phyloP scores from a whole-genome alignment of 352 stramenopile genomes.

The Phytopythium oedochilum region DNA sequence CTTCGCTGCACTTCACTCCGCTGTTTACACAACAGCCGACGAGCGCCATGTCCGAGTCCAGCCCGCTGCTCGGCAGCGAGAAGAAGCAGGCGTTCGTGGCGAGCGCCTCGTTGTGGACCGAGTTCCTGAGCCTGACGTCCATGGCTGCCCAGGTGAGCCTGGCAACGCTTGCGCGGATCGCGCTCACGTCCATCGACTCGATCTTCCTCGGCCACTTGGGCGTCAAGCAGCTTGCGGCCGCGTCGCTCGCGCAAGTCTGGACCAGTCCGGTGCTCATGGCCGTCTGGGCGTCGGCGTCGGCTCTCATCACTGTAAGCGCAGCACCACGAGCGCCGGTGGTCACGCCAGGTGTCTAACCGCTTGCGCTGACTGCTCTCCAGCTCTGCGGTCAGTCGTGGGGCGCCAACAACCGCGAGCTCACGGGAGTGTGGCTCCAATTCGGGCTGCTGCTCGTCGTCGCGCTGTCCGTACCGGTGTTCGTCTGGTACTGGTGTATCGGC shows the following conservation, averaged over 20 bases:
- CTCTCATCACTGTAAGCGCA: slow-evolving; percentile 68
- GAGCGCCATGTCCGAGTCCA: slow-evolving; percentile 25
- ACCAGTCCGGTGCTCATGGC: slow-evolving; percentile 59
- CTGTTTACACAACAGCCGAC: neutral
- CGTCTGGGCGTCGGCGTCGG: slow-evolving; percentile 54
- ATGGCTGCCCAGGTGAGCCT: slow-evolving; percentile 70
- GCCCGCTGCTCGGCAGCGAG: slow-evolving; percentile 28
- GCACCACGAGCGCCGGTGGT: slow-evolving; percentile 2
- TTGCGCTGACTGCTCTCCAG: slow-evolving; percentile 4
- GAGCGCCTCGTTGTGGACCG: slow-evolving; percentile 32
- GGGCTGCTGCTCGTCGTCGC: slow-evolving; percentile 48
- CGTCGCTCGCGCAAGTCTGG: slow-evolving; percentile 69
- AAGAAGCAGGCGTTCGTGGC: slow-evolving; percentile 8
- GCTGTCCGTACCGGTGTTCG: slow-evolving; percentile 46
- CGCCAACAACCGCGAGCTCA: slow-evolving; percentile 58
- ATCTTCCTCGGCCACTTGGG: slow-evolving; percentile 80
- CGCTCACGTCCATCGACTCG: slow-evolving; percentile 65
- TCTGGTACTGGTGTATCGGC: slow-evolving; percentile 72
- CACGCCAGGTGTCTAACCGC: neutral
- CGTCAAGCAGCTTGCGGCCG: slow-evolving; percentile 56
- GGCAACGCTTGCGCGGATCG: slow-evolving; percentile 51
- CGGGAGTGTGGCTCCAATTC: slow-evolving; percentile 72
- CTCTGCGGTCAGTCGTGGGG: slow-evolving; percentile 75
- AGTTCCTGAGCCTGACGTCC: slow-evolving; percentile 49
- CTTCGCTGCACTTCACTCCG: neutral